Conservation (phyloP, 352 stramenopile genomes). For the Pythium guiyangense region DNA sequence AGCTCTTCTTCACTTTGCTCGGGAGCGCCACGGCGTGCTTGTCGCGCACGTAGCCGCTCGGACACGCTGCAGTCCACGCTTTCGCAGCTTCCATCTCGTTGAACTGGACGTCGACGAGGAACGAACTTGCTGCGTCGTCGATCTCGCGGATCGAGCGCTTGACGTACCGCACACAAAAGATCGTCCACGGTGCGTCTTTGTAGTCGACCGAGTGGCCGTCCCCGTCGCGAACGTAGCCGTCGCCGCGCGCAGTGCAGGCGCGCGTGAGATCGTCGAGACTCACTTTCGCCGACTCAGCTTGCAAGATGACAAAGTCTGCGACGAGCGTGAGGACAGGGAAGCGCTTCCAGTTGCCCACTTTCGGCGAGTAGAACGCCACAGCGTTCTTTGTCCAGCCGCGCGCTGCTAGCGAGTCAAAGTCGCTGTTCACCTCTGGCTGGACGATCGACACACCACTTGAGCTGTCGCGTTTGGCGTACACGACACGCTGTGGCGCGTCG, state of each 20-base stretch:
- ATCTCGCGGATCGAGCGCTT: constrained; percentile 28
- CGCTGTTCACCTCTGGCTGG: constrained; percentile 20
- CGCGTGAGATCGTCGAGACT: constrained; percentile 28
- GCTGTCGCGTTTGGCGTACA: constrained; percentile 26
- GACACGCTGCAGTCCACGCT: constrained; percentile 21
- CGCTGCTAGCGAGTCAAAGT: constrained; percentile 25
- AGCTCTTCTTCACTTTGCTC: constrained; percentile 30
- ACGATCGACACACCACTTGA: constrained; percentile 16
- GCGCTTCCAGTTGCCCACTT: constrained; percentile 20
- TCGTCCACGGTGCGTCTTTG: constrained; percentile 32
- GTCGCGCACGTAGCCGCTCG: constrained; percentile 25
- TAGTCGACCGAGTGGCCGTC: constrained; percentile 49
- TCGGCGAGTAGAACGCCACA: constrained; percentile 17
- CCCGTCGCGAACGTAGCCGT: constrained; percentile 29
- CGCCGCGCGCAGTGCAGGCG: constrained; percentile 16
- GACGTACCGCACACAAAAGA: constrained; percentile 34
- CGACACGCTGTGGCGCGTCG: constrained; percentile 24
- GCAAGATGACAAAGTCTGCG: constrained; percentile 28
- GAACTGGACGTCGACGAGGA: constrained; percentile 28
- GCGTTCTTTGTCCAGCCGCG: constrained; percentile 27
- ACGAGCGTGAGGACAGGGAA: constrained; percentile 25
- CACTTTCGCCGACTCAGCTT: constrained; percentile 18
- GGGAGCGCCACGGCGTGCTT: constrained; percentile 22
- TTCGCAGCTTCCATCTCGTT: constrained; percentile 28
- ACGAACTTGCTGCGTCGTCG: constrained; percentile 7